Percentiles rank a stretch among this genome's conserved stretches.
phyloP scores from a whole-genome alignment of 768 basidiomycete genomes.

The Termitomyces sp. region DNA sequence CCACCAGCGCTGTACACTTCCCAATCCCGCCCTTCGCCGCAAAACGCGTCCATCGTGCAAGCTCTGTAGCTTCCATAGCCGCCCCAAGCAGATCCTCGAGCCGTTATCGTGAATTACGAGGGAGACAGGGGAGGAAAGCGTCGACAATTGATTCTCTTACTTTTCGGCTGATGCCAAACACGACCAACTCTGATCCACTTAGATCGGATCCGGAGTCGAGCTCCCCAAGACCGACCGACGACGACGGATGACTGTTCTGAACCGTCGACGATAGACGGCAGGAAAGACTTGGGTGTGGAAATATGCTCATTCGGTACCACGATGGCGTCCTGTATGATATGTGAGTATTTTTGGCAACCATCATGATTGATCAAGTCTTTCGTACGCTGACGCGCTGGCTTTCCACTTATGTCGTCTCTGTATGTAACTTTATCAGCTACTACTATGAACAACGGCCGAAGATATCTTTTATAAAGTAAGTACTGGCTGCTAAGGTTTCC shows the following conservation, averaged over 20 bases:
- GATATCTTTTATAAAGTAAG: neutral
- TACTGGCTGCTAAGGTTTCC: no score
- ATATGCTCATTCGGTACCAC: neutral
- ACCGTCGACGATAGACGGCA: neutral
- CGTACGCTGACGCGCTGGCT: neutral
- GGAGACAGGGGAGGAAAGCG: neutral
- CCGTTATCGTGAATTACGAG: neutral
- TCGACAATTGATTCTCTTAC: neutral
- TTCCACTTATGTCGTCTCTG: neutral
- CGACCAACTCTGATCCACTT: neutral
- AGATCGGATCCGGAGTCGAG: neutral
- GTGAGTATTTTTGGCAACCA: neutral
- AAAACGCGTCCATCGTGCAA: slow-evolving; percentile 80
- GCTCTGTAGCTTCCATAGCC: slow-evolving; percentile 62
- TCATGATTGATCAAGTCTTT: neutral
- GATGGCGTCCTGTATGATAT: neutral
- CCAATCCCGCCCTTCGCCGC: slow-evolving; percentile 85
- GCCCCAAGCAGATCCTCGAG: neutral
- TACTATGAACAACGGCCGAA: neutral
- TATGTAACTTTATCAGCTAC: neutral
- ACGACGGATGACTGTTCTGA: neutral
- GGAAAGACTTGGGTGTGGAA: neutral
- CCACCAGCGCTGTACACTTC: slow-evolving; percentile 64
- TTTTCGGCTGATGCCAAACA: neutral
- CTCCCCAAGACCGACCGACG: no score